Evolutionary conservation across 805 yeast genomes (phyloP), one percentile per base, ranked within the genome.

Genomic region (Ogataea nitratoaversa): DNA sequence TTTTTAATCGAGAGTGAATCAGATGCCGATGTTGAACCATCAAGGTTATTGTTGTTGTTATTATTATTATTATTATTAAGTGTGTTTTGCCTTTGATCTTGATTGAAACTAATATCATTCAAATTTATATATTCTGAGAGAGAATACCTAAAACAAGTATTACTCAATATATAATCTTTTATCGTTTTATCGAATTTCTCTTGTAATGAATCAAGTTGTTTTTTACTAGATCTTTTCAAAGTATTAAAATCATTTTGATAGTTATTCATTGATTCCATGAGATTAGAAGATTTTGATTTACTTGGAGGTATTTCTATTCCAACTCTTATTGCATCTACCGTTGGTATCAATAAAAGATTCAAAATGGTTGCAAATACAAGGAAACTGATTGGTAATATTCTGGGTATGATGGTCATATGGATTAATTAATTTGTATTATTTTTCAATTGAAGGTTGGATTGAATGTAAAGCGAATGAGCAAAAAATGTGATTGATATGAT

Each of bases 291-390:
- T 9, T 29, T 23, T 13, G 32, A 30, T n/a, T 25, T 19, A 23
- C 48, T 46, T 6, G 50, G 47, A 3, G 44, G 44, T 5, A 49
- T 39, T 18, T 36, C 42, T 56, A 61, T 30, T 66, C 70, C 56
- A 63, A 47, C 29, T 25, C 30, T 18, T 4, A 30, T 12, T 23
- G 40, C 29, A 17, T 19, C 27, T 20, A 19, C n/a, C n/a, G n/a
- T 20, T 19, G 19, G 22, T 17, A 11, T 16, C 22, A 30, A 8
- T 12, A 30, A 9, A 18, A 18, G 14, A 30, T 14, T 30, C 32
- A 30, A n/a, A 11, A 30, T 11, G 18, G 18, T 7, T 14, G 14
- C 16, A 5, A 8, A 8, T 30, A 30, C 17, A 14, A 30, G 11
- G 25, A 22, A 22, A 11, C 25, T 22, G 25, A 22, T 22, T 22